These are phyloP conservation scores for Podaxis rugospora DNA, from an alignment of 768 basidiomycete species.

Conservation along the genomic window DNA sequence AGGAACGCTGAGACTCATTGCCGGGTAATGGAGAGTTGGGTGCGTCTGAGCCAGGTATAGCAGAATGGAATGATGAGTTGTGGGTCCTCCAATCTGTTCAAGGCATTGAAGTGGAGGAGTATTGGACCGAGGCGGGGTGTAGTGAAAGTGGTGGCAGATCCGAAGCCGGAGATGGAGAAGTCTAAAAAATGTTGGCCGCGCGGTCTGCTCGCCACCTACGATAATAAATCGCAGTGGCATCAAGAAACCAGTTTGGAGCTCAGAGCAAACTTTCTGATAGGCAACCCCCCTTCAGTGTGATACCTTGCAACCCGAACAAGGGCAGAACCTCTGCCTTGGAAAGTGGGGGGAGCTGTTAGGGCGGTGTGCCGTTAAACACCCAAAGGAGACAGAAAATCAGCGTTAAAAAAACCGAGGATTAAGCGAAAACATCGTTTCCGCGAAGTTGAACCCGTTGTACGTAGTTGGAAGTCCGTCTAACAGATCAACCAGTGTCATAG, in stretches of 20 bases:
- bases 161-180: background rate
- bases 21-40: conserved; percentile 29
- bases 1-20: conserved; percentile 19
- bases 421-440: conserved; percentile 24
- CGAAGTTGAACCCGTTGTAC: conserved; percentile 27
- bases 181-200: background rate
- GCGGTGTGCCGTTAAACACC: background rate
- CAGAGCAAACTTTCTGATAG: background rate
- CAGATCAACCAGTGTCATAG: conserved; percentile 30
- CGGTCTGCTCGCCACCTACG: background rate
- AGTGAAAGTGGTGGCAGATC: background rate
- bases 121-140: background rate
- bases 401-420: conserved; percentile 15
- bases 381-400: conserved; percentile 15
- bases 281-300: background rate
- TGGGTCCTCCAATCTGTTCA: background rate
- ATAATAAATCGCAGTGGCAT: background rate
- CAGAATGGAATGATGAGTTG: conserved; percentile 25
- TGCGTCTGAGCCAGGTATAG: conserved; percentile 23
- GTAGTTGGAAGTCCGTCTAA: conserved; percentile 33
- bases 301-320: background rate
- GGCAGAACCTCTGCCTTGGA: background rate
- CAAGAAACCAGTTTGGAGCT: background rate
- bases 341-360: background rate
- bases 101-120: background rate